Evolutionary conservation across 495 filamentous ascomycete genomes (phyloP).

Genomic region (Talaromyces stipitatus): DNA sequence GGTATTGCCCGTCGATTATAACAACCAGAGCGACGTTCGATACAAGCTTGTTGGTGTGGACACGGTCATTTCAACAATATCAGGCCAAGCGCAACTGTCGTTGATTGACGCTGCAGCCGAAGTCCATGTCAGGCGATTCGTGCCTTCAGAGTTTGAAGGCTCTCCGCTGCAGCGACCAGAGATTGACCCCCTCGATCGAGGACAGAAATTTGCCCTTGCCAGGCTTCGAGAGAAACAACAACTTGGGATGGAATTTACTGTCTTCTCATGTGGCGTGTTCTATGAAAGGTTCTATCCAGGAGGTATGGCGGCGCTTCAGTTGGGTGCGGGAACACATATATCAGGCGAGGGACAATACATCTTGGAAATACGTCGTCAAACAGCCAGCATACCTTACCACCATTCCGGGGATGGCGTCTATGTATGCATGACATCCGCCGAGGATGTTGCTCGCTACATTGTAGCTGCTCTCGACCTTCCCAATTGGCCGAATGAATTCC

Average conservation of each 20-base stretch:
- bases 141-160: constrained; percentile 71
- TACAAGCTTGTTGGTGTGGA: constrained; percentile 62
- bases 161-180: constrained; percentile 15
- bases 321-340: constrained; percentile 42
- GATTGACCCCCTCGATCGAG: constrained; percentile 44
- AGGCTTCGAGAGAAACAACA: constrained; percentile 44
- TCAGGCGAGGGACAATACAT: constrained; percentile 55
- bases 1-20: constrained; percentile 58
- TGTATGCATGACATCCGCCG: constrained; percentile 58
- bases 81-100: constrained; percentile 54
- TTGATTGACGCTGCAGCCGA: constrained; percentile 64
- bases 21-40: constrained; percentile 43
- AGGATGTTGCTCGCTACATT: constrained; percentile 60
- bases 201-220: constrained; percentile 46
- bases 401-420: constrained; percentile 41
- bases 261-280: constrained; percentile 67
- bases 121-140: constrained; percentile 58
- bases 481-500: constrained; percentile 59
- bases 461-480: constrained; percentile 52
- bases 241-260: constrained; percentile 49
- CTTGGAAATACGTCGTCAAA: constrained; percentile 48
- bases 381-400: constrained; percentile 49
- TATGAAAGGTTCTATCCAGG: constrained; percentile 66
- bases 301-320: constrained; percentile 46
- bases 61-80: constrained; percentile 67